phyloP scores from a whole-genome alignment of 2,329 filamentous ascomycete genomes.

The Alternaria gansuensis region DNA sequence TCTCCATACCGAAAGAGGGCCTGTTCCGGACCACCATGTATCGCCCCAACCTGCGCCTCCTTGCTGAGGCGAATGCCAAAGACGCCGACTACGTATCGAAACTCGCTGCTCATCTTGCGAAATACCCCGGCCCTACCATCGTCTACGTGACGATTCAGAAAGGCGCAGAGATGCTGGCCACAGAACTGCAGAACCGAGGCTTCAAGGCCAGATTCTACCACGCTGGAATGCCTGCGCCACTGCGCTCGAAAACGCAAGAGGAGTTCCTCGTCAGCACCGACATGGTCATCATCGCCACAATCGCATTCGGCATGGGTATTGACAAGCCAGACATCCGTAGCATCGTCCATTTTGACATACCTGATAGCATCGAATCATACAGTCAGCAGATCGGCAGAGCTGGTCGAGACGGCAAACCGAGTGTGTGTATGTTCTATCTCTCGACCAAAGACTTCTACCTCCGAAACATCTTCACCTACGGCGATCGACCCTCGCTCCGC shows the following conservation, averaged over 20 bases:
- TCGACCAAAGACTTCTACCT: conserved; percentile 67
- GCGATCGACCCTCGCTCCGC: conserved; percentile 64
- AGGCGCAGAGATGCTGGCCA: conserved; percentile 69
- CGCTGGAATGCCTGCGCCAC: conserved; percentile 72
- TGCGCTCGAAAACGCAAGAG: conserved; percentile 75
- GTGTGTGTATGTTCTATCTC: conserved; percentile 67
- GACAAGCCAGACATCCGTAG: conserved; percentile 96
- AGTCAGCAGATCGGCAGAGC: conserved; percentile 97
- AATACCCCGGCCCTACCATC: conserved; percentile 65
- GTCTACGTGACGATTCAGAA: conserved; percentile 69
- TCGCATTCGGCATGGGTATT: conserved; percentile 98
- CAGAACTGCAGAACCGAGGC: conserved; percentile 67
- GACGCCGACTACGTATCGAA: conserved; percentile 77
- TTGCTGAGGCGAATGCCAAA: conserved; percentile 68
- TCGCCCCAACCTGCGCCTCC: conserved; percentile 65
- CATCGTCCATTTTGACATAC: conserved; percentile 89
- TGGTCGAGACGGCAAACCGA: conserved; percentile 81
- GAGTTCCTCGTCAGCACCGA: conserved; percentile 79
- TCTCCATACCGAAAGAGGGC: conserved; percentile 74
- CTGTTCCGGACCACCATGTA: conserved; percentile 69
- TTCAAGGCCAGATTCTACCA: conserved; percentile 86
- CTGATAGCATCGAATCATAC: conserved; percentile 94
- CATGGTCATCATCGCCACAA: conserved; percentile 93
- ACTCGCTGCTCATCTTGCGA: conserved; percentile 62
- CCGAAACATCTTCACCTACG: conserved; percentile 67